These are phyloP conservation scores for Solanum lignicaule DNA, from an alignment of 257 asterid genomes.

Conservation along the genomic window DNA sequence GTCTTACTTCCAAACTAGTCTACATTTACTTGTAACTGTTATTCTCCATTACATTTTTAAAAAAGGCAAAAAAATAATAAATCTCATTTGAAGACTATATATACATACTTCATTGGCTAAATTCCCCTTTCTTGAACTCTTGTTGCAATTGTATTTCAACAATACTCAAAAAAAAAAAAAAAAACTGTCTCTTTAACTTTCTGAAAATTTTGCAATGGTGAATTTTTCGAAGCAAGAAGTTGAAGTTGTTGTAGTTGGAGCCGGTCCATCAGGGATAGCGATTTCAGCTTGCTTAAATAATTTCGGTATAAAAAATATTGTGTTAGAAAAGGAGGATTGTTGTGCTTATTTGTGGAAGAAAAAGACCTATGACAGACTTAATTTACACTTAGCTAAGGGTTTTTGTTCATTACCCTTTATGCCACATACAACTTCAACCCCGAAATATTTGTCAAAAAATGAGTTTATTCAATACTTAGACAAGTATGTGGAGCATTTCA, in stretches of 20 bases:
- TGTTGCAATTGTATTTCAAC: neutral
- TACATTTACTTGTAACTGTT: neutral
- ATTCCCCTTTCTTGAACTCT: neutral
- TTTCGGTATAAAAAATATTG: slow-evolving; percentile 23
- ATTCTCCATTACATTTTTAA: neutral
- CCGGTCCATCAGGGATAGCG: slow-evolving; percentile 60
- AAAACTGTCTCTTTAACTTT: neutral
- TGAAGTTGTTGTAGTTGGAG: slow-evolving; percentile 33
- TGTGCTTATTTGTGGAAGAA: slow-evolving; percentile 48
- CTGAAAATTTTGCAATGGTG: neutral
- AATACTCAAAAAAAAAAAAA: neutral
- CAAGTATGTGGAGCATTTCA: slow-evolving; percentile 12
- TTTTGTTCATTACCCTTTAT: slow-evolving; percentile 42
- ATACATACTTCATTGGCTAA: neutral
- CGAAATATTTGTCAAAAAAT: slow-evolving; percentile 26
- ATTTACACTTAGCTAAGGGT: slow-evolving; percentile 47
- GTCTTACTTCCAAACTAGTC: neutral
- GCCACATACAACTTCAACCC: slow-evolving; percentile 25
- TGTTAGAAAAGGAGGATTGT: slow-evolving; percentile 51
- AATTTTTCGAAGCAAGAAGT: slow-evolving; percentile 5
- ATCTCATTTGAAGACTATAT: neutral
- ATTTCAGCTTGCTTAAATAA: slow-evolving; percentile 42
- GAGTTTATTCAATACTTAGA: slow-evolving; percentile 36
- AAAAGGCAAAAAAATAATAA: neutral
- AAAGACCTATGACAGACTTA: slow-evolving; percentile 35